Evolutionary conservation across 129 eudicot genomes (phyloP).

Genomic region (Heracleum sosnowskyi): DNA sequence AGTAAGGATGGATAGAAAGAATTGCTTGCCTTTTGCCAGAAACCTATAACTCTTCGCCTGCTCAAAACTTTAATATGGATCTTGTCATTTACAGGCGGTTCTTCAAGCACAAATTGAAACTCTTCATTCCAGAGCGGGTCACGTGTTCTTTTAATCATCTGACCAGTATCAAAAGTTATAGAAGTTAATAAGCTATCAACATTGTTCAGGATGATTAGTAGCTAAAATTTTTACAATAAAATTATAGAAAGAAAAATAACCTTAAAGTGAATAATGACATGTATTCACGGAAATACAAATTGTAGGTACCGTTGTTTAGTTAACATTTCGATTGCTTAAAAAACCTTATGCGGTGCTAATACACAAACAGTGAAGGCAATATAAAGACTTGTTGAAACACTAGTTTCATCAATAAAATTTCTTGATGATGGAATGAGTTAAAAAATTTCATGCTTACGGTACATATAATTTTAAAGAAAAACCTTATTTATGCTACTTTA

Average conservation of each 20-base stretch:
- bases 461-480: background rate
- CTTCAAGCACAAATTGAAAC: conserved; percentile 77
- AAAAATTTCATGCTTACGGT: background rate
- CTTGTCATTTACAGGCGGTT: conserved; percentile 67
- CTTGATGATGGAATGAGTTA: background rate
- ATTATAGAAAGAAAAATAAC: background rate
- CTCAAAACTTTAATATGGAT: conserved; percentile 65
- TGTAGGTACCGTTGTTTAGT: background rate
- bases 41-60: conserved; percentile 53
- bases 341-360: background rate
- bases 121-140: conserved; percentile 89
- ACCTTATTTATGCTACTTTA: background rate
- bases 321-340: background rate
- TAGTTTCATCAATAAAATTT: background rate
- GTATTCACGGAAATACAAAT: background rate
- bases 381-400: background rate
- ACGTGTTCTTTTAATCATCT: conserved; percentile 59
- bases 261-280: background rate
- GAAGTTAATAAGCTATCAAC: background rate
- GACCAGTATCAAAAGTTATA: background rate
- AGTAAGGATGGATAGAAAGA: background rate
- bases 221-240: background rate
- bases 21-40: conserved; percentile 47
- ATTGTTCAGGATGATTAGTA: background rate
- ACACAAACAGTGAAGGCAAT: background rate